Base-by-base conservation (phyloP, 768 basidiomycete species). In the Lyophyllum shimeji region DNA sequence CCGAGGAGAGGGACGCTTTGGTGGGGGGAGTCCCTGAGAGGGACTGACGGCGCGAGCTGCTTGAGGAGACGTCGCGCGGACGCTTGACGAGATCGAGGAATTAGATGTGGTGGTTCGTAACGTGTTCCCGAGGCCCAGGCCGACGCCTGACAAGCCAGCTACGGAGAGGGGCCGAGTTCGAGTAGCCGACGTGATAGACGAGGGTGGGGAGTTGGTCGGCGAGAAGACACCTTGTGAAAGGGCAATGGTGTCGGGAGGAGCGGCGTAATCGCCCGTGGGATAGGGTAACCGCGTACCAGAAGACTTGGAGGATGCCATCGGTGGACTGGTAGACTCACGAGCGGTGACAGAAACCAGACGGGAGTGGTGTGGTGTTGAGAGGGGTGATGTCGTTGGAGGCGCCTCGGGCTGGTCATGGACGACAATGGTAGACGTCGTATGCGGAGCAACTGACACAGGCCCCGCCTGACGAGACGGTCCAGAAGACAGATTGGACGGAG, bases 261-360 rank as follows among this genome's bases (percentile, higher is more conserved):
- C 84, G 5, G 89, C 76, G 56, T 94, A 93, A 62, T 94, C 92
- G 3, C 91, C 92, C 2, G 86, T 85, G 17, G 91, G 91, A 60
- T 93, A 93, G 21, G 91, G 90, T 15, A 92, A 74, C 33, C 89
- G 82, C 31, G 83, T 85, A 17, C 71, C 77, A 27, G 69, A 75
- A 15, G 74, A 69, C n/a, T 75, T 76, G 0, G 74, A 69, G 1
- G 83, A 80, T 0, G 80, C 76, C 45, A 83, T 79, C 17, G 82
- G 85, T 12, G 84, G 87, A 59, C 84, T 86, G 4, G 84, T 87
- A 7, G 84, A 82, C 52, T 86, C 87, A 18, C 77, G 76, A 0
- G 79, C 84, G n/a, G 80, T 82, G 7, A 63, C 63, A 2, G 76
- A 76, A 3, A 68, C 62, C 8, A 74, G 67, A 6, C 76, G 74